These are phyloP conservation scores for Xylaria cubensis DNA, from an alignment of 495 filamentous ascomycete genomes.

Conservation along the genomic window DNA sequence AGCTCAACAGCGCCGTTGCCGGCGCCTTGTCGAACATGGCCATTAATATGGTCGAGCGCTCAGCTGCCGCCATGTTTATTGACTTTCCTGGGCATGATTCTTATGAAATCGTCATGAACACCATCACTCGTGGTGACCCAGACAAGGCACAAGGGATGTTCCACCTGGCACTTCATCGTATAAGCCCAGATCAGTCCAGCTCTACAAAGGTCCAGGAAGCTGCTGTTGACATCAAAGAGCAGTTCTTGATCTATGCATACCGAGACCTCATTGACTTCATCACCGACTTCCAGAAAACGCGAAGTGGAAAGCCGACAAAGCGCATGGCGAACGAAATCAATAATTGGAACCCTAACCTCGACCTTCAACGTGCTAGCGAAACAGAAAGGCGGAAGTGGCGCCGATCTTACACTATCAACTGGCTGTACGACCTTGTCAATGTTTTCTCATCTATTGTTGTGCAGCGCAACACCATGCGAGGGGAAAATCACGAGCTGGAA, in stretches of 20 bases:
- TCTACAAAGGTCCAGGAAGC: constrained; percentile 27
- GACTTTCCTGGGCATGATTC: constrained; percentile 52
- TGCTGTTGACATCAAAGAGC: constrained; percentile 47
- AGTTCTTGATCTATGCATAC: constrained; percentile 51
- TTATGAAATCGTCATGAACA: constrained; percentile 47
- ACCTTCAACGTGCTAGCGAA: constrained; percentile 47
- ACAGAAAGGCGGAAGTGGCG: constrained; percentile 52
- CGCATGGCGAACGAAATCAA: constrained; percentile 45
- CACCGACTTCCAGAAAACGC: constrained; percentile 52
- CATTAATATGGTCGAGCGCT: constrained; percentile 46
- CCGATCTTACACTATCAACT: constrained; percentile 56
- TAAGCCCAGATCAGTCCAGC: constrained; percentile 24
- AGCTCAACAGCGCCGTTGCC: constrained; percentile 54
- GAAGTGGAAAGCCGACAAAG: constrained; percentile 55
- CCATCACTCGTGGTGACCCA: constrained; percentile 46
- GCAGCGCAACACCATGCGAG: constrained; percentile 44
- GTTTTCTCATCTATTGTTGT: constrained; percentile 50
- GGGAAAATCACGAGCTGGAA: constrained; percentile 42
- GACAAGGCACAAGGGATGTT: constrained; percentile 43
- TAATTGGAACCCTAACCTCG: constrained; percentile 52
- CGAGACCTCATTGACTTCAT: constrained; percentile 55
- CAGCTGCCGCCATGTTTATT: constrained; percentile 44
- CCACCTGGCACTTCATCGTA: constrained; percentile 27
- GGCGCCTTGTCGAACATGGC: constrained; percentile 51
- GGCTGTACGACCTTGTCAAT: constrained; percentile 59